Percentiles rank a stretch among this genome's conserved stretches.
These are phyloP conservation scores for Phytopythium aichiense DNA, from an alignment of 352 stramenopile genomes.

Conservation along the genomic window DNA sequence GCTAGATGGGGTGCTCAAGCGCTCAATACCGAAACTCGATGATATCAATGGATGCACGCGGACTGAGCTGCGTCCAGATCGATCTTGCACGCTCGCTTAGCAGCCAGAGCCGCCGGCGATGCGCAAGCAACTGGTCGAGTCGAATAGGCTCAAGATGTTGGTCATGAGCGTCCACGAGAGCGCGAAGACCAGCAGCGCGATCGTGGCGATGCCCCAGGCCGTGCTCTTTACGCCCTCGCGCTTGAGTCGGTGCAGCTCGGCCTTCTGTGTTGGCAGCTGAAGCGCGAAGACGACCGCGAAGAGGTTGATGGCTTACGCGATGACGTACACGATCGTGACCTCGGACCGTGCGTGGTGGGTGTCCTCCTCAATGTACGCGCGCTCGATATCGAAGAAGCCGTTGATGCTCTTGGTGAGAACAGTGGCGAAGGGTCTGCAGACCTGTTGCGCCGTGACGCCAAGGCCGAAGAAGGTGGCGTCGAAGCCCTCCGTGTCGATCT, in stretches of 20 bases:
- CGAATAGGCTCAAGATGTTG: constrained; percentile 56
- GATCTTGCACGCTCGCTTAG: not conserved
- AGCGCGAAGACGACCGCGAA: constrained; percentile 37
- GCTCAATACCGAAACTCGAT: not conserved
- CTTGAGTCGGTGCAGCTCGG: constrained; percentile 39
- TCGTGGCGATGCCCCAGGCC: not conserved
- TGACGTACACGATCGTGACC: constrained; percentile 51
- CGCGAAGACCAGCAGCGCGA: constrained; percentile 28
- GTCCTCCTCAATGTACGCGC: constrained; percentile 31
- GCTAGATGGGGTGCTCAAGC: not conserved
- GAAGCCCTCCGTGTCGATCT: constrained; percentile 43
- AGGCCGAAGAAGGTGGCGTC: constrained; percentile 54
- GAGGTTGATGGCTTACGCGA: constrained; percentile 56
- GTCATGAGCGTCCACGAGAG: constrained; percentile 55
- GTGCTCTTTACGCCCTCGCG: constrained; percentile 20
- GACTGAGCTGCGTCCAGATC: not conserved
- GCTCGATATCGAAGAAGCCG: constrained; percentile 49
- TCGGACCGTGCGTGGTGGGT: constrained; percentile 44
- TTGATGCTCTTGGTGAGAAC: constrained; percentile 61
- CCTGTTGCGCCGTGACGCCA: constrained; percentile 27
- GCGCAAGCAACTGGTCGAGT: constrained; percentile 46
- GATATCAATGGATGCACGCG: not conserved
- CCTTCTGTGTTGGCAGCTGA: constrained; percentile 52
- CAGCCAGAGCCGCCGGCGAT: constrained; percentile 41
- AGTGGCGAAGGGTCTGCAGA: constrained; percentile 43